Percentiles rank a stretch among this genome's conserved stretches.
These are phyloP conservation scores for Blastocystis sp. DNA, from an alignment of 352 stramenopile genomes.

Conservation along the genomic window DNA sequence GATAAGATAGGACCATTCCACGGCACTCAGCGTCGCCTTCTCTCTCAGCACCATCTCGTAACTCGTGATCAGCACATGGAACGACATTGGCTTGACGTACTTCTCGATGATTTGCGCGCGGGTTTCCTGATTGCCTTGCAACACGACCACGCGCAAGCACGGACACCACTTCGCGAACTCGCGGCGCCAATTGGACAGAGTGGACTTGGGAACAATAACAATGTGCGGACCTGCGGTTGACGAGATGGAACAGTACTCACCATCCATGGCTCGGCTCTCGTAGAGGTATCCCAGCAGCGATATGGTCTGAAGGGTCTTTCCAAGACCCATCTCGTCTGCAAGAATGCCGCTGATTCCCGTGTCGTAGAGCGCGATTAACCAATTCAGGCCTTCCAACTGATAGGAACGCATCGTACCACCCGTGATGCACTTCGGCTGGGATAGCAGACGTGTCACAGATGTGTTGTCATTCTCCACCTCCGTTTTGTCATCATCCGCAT, in stretches of 20 bases:
- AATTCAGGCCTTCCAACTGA: conserved; percentile 96
- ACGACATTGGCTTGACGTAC: conserved; percentile 78
- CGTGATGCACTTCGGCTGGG: conserved; percentile 90
- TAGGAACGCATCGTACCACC: conserved; percentile 92
- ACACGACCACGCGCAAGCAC: conserved; percentile 88
- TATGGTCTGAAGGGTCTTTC: conserved; percentile 97
- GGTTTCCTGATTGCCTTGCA: conserved; percentile 91
- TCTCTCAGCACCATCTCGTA: conserved; percentile 97
- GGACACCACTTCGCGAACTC: conserved; percentile 93
- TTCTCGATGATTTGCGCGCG: conserved; percentile 80
- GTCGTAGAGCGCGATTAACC: conserved; percentile 97
- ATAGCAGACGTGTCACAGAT: conserved; percentile 72
- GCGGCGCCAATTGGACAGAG: conserved; percentile 95
- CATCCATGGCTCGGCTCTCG: conserved; percentile 77
- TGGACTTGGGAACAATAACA: conserved; percentile 96
- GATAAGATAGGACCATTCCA: conserved; percentile 92
- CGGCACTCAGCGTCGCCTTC: conserved; percentile 82
- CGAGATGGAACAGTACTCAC: conserved; percentile 65
- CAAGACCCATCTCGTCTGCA: conserved; percentile 91
- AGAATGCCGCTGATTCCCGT: conserved; percentile 97
- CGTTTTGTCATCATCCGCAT: background rate
- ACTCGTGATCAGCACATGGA: conserved; percentile 92
- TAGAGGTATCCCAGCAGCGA: conserved; percentile 92
- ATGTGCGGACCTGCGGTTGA: conserved; percentile 86
- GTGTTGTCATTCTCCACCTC: background rate